Base-by-base conservation (phyloP, 2,329 filamentous ascomycete species). In the Geosmithia putterillii region DNA sequence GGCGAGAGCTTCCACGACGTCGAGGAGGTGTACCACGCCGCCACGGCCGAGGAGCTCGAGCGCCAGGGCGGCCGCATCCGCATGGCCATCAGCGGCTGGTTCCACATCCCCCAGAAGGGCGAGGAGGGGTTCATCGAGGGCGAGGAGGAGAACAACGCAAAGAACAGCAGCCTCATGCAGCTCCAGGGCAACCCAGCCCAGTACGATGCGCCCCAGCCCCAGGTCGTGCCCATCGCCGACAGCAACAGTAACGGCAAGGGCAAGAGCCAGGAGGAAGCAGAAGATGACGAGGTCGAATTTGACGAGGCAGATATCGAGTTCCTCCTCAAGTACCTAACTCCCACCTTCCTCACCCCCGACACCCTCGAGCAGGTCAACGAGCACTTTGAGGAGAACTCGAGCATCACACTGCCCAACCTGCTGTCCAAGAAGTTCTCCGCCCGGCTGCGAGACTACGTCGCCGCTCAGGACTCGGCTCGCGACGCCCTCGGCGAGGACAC, bases 1-100 rank as follows among this genome's bases (percentile, higher is more conserved):
- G 92, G 92, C n/a, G 82, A 95, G 72, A 96, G 90, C 61, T 98
- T 96, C 64, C 92, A 98, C 64, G 92, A 98, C 60, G 92, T 98
- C 44, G 90, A 96, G 65, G 92, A 98, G 65, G 92, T 98, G 4
- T 96, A 95, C 64, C 79, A 85, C 58, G 73, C 78, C 54, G 69
- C 66, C 49, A 71, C 58, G 46, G 69, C 67, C 57, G 73, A 67
- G 53, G 75, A 77, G 62, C 74, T 79, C 44, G 73, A 72, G 57
- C 78, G 72, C 60, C 76, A 89, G 46, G 82, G 83, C 17, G 83
- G 82, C 1, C 77, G 86, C 40, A 79, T 95, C 41, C 81, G 92
- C 51, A 96, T 98, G 90, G 92, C 92, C 42, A 95, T 98, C 57
- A 95, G 87, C 58, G 92, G 92, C 42, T 98, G 92, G 92, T 98